Conservation (phyloP, 2,329 filamentous ascomycete genomes). For the Sordariomycetes sp. region DNA sequence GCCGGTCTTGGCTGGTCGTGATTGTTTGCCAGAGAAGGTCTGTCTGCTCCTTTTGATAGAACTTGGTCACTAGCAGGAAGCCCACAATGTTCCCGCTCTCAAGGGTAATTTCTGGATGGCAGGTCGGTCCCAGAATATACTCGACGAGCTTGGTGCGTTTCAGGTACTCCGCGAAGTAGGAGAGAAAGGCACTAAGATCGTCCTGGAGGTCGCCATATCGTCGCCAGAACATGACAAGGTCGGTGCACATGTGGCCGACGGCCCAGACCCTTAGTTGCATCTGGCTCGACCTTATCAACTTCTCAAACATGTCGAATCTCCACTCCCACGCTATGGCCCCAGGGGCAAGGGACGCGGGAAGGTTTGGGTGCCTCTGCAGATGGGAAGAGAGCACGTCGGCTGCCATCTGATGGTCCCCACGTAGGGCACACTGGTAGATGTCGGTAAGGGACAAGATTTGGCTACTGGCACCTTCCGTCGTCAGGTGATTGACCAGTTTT, state of each 20-base stretch:
- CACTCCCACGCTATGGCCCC: conserved; percentile 49
- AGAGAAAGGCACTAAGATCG: conserved; percentile 36
- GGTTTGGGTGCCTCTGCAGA: conserved; percentile 18
- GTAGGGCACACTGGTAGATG: conserved; percentile 27
- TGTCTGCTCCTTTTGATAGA: conserved; percentile 58
- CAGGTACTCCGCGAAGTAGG: conserved; percentile 57
- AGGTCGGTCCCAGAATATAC: conserved; percentile 82
- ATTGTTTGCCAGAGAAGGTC: conserved; percentile 79
- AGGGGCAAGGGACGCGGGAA: conserved; percentile 22
- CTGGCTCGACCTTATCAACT: conserved; percentile 67
- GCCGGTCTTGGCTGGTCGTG: conserved; percentile 66
- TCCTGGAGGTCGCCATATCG: conserved; percentile 33
- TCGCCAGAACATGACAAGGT: conserved; percentile 56
- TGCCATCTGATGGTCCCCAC: conserved; percentile 21
- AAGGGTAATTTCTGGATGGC: conserved; percentile 78
- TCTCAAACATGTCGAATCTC: conserved; percentile 55
- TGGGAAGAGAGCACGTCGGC: conserved; percentile 17
- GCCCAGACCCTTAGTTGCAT: conserved; percentile 83
- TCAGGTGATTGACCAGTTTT: conserved; percentile 39
- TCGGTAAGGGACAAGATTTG: conserved; percentile 27
- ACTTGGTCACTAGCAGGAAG: conserved; percentile 69
- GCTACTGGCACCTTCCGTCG: conserved; percentile 25
- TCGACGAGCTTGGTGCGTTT: conserved; percentile 59
- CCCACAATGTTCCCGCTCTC: conserved; percentile 75
- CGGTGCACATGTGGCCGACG: conserved; percentile 57